phyloP scores from a whole-genome alignment of 768 basidiomycete genomes.

The Tylopilus felleus region DNA sequence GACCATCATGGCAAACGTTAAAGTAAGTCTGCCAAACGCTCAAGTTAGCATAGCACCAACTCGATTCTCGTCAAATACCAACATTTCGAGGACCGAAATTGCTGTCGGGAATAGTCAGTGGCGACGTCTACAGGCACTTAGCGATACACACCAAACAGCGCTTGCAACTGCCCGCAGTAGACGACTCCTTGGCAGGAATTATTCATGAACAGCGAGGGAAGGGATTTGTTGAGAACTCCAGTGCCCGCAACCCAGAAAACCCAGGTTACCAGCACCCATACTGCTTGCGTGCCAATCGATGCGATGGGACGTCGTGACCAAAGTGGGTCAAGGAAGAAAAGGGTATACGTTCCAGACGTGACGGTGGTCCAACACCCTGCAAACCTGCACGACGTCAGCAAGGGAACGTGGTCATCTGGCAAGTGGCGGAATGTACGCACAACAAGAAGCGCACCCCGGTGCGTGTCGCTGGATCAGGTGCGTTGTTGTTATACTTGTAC shows the following conservation, averaged over 20 bases:
- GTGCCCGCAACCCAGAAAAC: slow-evolving; percentile 58
- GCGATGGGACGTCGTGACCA: slow-evolving; percentile 52
- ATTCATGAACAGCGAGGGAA: slow-evolving; percentile 42
- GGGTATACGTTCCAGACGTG: slow-evolving; percentile 49
- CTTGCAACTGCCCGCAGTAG: slow-evolving; percentile 56
- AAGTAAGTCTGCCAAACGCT: slow-evolving; percentile 34
- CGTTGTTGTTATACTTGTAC: slow-evolving; percentile 50
- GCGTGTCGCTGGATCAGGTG: slow-evolving; percentile 44
- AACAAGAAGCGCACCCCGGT: slow-evolving; percentile 46
- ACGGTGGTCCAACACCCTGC: slow-evolving; percentile 58
- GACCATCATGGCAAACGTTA: slow-evolving; percentile 47
- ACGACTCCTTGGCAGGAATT: slow-evolving; percentile 40
- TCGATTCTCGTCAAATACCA: slow-evolving; percentile 15
- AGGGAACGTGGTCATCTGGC: not conserved
- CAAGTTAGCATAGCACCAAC: slow-evolving; percentile 7
- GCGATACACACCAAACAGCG: slow-evolving; percentile 45
- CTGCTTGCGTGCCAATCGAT: slow-evolving; percentile 55
- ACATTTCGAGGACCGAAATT: slow-evolving; percentile 56
- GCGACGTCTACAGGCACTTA: too few species aligned
- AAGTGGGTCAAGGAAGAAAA: slow-evolving; percentile 58
- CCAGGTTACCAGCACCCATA: slow-evolving; percentile 61
- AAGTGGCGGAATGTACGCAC: slow-evolving; percentile 33
- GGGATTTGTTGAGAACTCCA: slow-evolving; percentile 46
- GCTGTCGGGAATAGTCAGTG: slow-evolving; percentile 28
- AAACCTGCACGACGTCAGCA: slow-evolving; percentile 39